These are phyloP conservation scores for Medakamo hakoo DNA, from an alignment of 139 green algal species.

Conservation along the genomic window DNA sequence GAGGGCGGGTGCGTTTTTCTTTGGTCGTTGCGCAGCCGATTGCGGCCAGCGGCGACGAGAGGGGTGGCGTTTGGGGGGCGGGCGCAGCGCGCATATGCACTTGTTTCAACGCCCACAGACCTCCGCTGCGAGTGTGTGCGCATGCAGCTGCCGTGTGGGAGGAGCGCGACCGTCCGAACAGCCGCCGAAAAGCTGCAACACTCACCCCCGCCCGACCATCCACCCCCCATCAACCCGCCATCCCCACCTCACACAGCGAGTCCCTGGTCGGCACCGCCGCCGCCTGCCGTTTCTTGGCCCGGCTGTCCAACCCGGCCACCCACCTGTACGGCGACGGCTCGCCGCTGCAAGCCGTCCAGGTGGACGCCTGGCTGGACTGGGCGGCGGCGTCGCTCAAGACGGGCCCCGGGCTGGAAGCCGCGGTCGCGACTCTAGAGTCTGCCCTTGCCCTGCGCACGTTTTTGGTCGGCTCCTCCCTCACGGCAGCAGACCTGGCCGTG, in stretches of 20 bases:
- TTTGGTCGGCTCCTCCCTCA: conserved; percentile 58
- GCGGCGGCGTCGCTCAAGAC: conserved; percentile 25
- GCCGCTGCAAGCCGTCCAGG: conserved; percentile 25
- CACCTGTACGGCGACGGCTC: not conserved
- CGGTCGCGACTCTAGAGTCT: conserved; percentile 35
- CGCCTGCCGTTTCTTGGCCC: conserved; percentile 49
- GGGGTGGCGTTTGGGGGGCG: too few species aligned
- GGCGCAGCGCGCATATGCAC: too few species aligned
- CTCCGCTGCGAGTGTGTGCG: too few species aligned
- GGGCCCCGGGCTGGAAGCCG: conserved; percentile 41
- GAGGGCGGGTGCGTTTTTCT: conserved; percentile 20
- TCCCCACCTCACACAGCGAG: conserved; percentile 26
- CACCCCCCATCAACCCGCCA: not conserved
- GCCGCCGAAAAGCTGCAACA: not conserved
- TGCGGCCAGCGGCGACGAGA: not conserved
- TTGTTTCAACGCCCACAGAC: too few species aligned
- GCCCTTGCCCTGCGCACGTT: conserved; percentile 68
- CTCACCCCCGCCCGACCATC: not conserved
- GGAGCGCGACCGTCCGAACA: too few species aligned
- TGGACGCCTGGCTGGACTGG: conserved; percentile 76
- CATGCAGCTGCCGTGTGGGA: too few species aligned
- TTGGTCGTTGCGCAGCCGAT: not conserved
- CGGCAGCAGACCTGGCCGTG: conserved; percentile 64
- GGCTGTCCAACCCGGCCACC: not conserved
- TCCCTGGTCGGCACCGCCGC: conserved; percentile 34